phyloP scores from a whole-genome alignment of 768 basidiomycete genomes.

The Tricholoma matsutake region DNA sequence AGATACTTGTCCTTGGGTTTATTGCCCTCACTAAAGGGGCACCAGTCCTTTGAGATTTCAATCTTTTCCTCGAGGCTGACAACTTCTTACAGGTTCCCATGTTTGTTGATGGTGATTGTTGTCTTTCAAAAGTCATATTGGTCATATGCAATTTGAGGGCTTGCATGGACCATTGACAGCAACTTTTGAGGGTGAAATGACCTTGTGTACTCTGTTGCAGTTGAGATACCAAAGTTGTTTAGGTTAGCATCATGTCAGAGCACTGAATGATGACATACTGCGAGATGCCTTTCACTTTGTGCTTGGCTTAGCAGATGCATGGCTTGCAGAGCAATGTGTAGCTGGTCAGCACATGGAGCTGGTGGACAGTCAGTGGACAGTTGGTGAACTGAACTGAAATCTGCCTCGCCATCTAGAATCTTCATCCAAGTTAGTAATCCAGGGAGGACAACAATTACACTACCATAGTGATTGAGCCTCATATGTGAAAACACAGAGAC shows the following conservation, averaged over 20 bases:
- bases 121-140: not conserved
- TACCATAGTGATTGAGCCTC: not conserved
- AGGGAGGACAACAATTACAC: not conserved
- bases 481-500: not conserved
- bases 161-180: not conserved
- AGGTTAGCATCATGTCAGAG: too few relatives aligned
- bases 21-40: too few relatives aligned
- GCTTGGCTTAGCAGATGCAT: too few relatives aligned
- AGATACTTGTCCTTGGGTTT: not conserved
- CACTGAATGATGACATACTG: too few relatives aligned
- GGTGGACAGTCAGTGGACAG: too few relatives aligned
- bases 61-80: too few relatives aligned
- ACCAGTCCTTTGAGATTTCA: not conserved
- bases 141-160: not conserved
- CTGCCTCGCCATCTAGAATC: not conserved
- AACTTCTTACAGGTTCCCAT: not conserved
- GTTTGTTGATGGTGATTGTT: not conserved
- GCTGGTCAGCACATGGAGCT: too few relatives aligned
- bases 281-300: too few relatives aligned
- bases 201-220: conserved; percentile 1
- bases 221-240: too few relatives aligned
- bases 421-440: not conserved
- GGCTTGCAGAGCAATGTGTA: too few relatives aligned
- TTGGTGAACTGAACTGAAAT: not conserved
- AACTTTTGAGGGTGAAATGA: too few relatives aligned